Percentiles rank a stretch among this genome's conserved stretches.
Evolutionary conservation across 495 filamentous ascomycete species (phyloP).

Genomic region (Penicillium atrosanguineum): DNA sequence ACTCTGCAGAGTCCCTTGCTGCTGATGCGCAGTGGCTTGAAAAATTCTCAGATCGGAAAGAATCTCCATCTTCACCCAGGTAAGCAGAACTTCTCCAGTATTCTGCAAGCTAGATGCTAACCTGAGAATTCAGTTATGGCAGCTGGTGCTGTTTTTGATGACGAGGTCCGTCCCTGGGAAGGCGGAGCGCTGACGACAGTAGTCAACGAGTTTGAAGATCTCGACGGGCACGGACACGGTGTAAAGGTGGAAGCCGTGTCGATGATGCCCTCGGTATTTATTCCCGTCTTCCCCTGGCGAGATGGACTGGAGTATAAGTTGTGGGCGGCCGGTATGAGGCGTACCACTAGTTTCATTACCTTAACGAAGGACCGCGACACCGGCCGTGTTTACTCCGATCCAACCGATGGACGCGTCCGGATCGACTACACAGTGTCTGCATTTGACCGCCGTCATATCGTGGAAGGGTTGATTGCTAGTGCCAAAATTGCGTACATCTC

Average conservation of each 20-base stretch:
- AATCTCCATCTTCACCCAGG: conserved; percentile 80
- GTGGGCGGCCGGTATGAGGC: conserved; percentile 56
- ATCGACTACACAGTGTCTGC: conserved; percentile 66
- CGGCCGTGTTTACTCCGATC: conserved; percentile 74
- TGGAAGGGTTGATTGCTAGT: conserved; percentile 68
- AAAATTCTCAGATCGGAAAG: conserved; percentile 80
- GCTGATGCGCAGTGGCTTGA: conserved; percentile 67
- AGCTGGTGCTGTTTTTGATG: conserved; percentile 58
- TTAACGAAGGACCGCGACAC: conserved; percentile 69
- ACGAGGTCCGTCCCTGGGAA: conserved; percentile 75
- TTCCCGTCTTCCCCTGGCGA: conserved; percentile 61
- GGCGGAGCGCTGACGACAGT: conserved; percentile 74
- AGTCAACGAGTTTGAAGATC: conserved; percentile 74
- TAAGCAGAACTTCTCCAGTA: conserved; percentile 16
- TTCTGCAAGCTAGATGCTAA: conserved; percentile 9
- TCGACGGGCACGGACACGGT: conserved; percentile 82
- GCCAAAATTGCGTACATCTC: conserved; percentile 74
- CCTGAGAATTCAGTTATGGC: conserved; percentile 40
- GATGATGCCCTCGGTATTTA: conserved; percentile 61
- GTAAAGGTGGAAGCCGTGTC: conserved; percentile 69
- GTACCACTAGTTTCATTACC: conserved; percentile 65
- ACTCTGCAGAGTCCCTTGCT: conserved; percentile 73
- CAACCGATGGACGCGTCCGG: conserved; percentile 57
- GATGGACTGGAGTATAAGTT: conserved; percentile 67
- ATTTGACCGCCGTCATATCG: conserved; percentile 65